These are phyloP conservation scores for Hypoxylon crocopeplum DNA, from an alignment of 495 filamentous ascomycete species.

Conservation along the genomic window DNA sequence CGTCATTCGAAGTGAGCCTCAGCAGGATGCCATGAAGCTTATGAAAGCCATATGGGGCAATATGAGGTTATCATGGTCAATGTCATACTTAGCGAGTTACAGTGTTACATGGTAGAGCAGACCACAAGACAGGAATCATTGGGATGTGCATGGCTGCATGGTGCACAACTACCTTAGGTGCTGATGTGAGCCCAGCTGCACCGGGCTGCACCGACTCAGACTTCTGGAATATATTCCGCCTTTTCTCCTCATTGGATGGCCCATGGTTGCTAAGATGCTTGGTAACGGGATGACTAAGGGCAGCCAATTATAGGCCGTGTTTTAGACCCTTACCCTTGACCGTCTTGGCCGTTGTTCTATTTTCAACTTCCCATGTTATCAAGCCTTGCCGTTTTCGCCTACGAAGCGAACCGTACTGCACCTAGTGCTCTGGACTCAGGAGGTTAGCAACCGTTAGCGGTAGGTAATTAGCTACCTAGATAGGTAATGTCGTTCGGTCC, in stretches of 20 bases:
- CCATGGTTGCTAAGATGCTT: slow-evolving; percentile 25
- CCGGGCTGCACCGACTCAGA: slow-evolving; percentile 22
- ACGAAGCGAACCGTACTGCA: background rate
- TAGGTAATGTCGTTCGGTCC: background rate
- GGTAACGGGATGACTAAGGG: slow-evolving; percentile 37
- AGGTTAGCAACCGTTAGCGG: background rate
- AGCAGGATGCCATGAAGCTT: background rate
- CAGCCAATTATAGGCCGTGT: slow-evolving; percentile 32
- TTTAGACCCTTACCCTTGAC: slow-evolving; percentile 12
- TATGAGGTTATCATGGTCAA: no score
- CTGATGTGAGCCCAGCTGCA: slow-evolving; percentile 29
- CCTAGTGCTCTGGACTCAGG: no score
- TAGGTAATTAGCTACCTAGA: background rate
- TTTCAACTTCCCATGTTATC: slow-evolving; percentile 24
- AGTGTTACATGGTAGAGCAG: no score
- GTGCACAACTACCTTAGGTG: slow-evolving; percentile 37
- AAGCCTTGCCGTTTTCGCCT: background rate
- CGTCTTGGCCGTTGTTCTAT: slow-evolving; percentile 31
- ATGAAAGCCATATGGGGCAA: background rate
- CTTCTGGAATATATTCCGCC: slow-evolving; percentile 9
- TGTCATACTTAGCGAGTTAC: no score
- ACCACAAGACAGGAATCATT: no score
- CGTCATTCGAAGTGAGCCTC: background rate
- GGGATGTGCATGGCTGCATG: slow-evolving; percentile 23
- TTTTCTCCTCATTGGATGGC: slow-evolving; percentile 6